Base-by-base conservation (phyloP, 2,329 filamentous ascomycete genomes). In the Cadophora malorum region DNA sequence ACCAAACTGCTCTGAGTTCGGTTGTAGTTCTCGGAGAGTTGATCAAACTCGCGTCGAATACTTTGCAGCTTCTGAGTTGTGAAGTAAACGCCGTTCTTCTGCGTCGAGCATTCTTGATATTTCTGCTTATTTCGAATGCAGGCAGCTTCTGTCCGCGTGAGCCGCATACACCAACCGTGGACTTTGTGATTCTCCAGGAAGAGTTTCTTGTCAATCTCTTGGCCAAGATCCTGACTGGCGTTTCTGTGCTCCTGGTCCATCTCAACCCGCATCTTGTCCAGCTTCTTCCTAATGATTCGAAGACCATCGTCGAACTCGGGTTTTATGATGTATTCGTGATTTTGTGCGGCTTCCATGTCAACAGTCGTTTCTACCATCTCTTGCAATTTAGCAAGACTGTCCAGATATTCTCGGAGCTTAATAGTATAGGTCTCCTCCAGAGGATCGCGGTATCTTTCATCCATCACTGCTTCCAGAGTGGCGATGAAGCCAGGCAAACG, bases 341-440 rank as follows among this genome's bases (percentile, higher is more conserved):
- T 94, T 76, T 99, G 95, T 12, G 99, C 87, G 2, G 96, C 96
- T 67, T 97, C 93, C 0, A 99, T 87, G 76, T 99, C 96, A 16
- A 99, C 94, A 0, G 96, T 99, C 1, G 96, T 97, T 82, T 99
- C 96, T 0, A 99, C 96, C 93, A 99, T 97, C 78, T 99, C 96
- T 76, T 95, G 92, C 12, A 99, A 84, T 77, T 94, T 97, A 31
- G 87, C 90, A 62, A 99, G 85, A 75, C 90, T 92, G 75, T 93
- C 89, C 6, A 90, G 91, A 69, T 93, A 87, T 69, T 91, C 88
- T 60, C 87, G 88, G 49, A 99, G 83, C 78, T 96, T 96, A 31
- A 87, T 86, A 0, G 94, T 97, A 78, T 99, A 99, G 28, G 93
- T 90, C 7, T 86, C 86, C 71, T 98, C 94, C 0, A 99, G 84